A percentile compares a stretch with the other conserved stretches of the same genome.
Conservation (phyloP, 202 grass and related monocot genomes). For the Eragrostis tef region DNA sequence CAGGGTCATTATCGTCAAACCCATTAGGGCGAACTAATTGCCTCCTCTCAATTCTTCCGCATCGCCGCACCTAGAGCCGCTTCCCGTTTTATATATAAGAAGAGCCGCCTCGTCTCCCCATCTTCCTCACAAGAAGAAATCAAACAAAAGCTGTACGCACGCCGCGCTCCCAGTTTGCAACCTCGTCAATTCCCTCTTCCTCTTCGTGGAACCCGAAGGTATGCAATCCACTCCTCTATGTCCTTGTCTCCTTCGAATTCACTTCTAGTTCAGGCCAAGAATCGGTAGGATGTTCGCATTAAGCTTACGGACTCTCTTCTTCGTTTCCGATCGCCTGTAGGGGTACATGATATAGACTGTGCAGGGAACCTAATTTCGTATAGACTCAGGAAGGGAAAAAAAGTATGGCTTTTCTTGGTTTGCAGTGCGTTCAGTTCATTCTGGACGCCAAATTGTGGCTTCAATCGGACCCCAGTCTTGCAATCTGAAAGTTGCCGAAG, state of each 20-base stretch:
- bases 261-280: neutral
- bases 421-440: neutral
- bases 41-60: neutral
- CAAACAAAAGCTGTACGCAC: neutral
- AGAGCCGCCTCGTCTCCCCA: neutral
- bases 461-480: too few species aligned
- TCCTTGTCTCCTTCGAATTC: neutral
- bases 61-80: too few species aligned
- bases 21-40: neutral
- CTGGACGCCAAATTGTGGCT: neutral
- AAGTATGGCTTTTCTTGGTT: neutral
- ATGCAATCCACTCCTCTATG: neutral
- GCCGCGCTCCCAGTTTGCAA: neutral
- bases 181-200: neutral
- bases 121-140: too few species aligned
- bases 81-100: neutral
- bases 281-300: neutral
- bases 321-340: neutral
- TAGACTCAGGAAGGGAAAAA: neutral
- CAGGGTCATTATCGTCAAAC: slow-evolving; percentile 38
- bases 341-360: neutral
- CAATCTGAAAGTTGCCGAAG: too few species aligned
- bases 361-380: neutral
- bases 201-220: slow-evolving; percentile 38
- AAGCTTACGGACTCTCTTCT: neutral